Conservation (phyloP, 2,329 filamentous ascomycete species). For the Graphilbum fragrans region DNA sequence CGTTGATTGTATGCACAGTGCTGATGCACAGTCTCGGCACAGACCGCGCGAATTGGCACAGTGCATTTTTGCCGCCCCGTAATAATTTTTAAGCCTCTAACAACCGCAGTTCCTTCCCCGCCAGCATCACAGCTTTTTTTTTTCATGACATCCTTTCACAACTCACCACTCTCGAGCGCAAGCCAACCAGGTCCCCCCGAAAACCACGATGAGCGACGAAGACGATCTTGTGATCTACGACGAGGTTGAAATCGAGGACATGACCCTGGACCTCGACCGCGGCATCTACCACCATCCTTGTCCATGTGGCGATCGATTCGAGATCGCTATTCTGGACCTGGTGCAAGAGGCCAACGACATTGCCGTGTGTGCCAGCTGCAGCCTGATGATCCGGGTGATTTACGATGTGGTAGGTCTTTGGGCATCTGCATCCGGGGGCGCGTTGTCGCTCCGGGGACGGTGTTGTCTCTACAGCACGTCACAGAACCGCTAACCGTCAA, state of each 20-base stretch:
- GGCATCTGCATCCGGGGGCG: no score
- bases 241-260: slow-evolving; percentile 97
- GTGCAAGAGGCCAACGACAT: slow-evolving; percentile 76
- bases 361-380: slow-evolving; percentile 95
- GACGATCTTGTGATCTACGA: slow-evolving; percentile 70
- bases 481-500: no score
- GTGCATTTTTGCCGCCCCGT: no score
- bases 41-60: no score
- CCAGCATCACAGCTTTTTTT: background rate
- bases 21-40: no score
- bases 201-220: slow-evolving; percentile 50
- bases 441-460: no score
- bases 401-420: slow-evolving; percentile 60
- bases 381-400: slow-evolving; percentile 90
- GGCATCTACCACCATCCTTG: slow-evolving; percentile 95
- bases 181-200: no score
- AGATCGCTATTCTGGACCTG: slow-evolving; percentile 76
- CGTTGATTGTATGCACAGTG: no score
- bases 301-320: slow-evolving; percentile 92
- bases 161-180: no score
- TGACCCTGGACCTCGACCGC: slow-evolving; percentile 73
- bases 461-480: no score
- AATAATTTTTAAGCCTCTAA: background rate
- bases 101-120: background rate
- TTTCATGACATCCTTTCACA: background rate